Conservation (phyloP, 2,329 filamentous ascomycete species). For the Aspergillus sergii region DNA sequence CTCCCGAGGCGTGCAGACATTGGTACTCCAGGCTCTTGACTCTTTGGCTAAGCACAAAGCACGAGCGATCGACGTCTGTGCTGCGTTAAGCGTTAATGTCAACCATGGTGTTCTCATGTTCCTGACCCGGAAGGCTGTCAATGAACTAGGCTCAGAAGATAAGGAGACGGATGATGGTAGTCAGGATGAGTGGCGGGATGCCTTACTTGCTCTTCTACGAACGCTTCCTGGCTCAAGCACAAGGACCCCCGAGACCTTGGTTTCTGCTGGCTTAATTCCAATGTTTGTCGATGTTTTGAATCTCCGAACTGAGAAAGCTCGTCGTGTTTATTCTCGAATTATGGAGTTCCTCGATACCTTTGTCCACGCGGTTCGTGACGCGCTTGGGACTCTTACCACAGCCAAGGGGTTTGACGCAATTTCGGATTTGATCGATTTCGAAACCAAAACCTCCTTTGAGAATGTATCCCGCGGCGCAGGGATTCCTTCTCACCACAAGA, state of each 20-base stretch:
- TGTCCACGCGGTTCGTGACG: conserved; percentile 81
- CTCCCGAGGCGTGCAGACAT: conserved; percentile 76
- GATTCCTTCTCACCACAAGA: conserved; percentile 71
- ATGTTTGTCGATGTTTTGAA: conserved; percentile 87
- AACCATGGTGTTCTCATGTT: conserved; percentile 96
- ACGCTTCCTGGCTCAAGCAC: conserved; percentile 72
- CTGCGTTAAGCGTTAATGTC: conserved; percentile 91
- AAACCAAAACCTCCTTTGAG: conserved; percentile 71
- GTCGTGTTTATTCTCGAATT: conserved; percentile 80
- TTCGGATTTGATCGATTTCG: conserved; percentile 79
- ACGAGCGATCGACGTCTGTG: conserved; percentile 79
- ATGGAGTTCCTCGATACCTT: conserved; percentile 86
- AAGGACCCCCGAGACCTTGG: conserved; percentile 78
- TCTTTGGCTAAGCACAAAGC: conserved; percentile 78
- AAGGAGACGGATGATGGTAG: conserved; percentile 63
- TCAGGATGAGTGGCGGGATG: conserved; percentile 85
- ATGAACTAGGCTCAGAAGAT: conserved; percentile 69
- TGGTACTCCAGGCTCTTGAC: conserved; percentile 79
- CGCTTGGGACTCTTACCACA: conserved; percentile 79
- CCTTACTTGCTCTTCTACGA: conserved; percentile 83
- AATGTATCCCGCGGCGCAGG: conserved; percentile 70
- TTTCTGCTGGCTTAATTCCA: conserved; percentile 85
- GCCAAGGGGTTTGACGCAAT: conserved; percentile 87
- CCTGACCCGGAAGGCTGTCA: conserved; percentile 85
- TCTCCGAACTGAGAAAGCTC: conserved; percentile 77